Evolutionary conservation across 208 protist species (phyloP).

Genomic region (Crithidia acanthocephali): DNA sequence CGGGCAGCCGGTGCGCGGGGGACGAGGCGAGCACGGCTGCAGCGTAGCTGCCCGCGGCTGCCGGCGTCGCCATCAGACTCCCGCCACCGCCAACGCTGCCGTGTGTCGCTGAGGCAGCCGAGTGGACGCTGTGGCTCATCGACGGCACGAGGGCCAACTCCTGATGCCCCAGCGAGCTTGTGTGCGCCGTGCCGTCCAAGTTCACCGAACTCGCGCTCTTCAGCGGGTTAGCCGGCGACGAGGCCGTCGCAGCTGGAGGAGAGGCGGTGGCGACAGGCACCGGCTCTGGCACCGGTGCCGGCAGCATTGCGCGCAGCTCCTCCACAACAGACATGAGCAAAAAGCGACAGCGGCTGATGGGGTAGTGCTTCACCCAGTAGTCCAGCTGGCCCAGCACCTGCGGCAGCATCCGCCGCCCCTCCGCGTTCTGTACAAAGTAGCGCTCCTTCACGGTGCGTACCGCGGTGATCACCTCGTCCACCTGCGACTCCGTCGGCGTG

Average conservation of each 20-base stretch:
- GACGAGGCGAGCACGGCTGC: no score
- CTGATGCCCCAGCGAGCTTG: not conserved
- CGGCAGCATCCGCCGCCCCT: conserved; percentile 48
- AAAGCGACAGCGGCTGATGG: conserved; percentile 66
- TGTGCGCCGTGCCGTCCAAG: not conserved
- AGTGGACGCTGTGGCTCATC: not conserved
- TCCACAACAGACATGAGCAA: conserved; percentile 67
- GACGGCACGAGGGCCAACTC: conserved; percentile 1
- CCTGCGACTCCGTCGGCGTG: conserved; percentile 66
- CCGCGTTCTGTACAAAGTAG: conserved; percentile 51
- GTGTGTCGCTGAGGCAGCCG: not conserved
- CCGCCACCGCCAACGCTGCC: no score
- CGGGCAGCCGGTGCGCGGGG: no score
- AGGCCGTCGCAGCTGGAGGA: not conserved
- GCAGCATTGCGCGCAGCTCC: conserved; percentile 35
- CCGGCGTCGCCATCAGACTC: no score
- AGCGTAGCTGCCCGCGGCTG: no score
- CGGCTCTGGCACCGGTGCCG: not conserved
- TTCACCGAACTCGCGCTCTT: not conserved
- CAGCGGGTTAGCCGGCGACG: not conserved
- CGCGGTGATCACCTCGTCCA: conserved; percentile 74
- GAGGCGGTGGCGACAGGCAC: not conserved
- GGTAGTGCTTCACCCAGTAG: conserved; percentile 70
- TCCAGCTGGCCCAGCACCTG: conserved; percentile 45
- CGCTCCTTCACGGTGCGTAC: conserved; percentile 44